These are phyloP conservation scores for Trametes pubescens DNA, from an alignment of 1,284 basidiomycete species.

Conservation along the genomic window DNA sequence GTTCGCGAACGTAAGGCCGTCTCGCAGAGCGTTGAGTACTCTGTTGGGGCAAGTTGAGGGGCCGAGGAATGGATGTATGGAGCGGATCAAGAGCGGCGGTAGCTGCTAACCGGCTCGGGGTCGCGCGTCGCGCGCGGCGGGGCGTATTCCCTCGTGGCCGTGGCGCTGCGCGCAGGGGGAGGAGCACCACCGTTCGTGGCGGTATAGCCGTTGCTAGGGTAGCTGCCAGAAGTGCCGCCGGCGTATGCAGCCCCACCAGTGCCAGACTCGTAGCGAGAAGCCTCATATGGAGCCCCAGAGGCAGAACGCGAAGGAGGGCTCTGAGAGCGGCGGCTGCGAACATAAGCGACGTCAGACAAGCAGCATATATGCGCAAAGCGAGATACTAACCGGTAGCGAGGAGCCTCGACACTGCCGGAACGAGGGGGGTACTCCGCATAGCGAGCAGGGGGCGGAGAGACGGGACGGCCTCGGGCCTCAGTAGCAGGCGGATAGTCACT, in stretches of 20 bases:
- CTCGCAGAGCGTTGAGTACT: slow-evolving; percentile 6
- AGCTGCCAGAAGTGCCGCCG: slow-evolving; percentile 46
- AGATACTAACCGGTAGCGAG: slow-evolving; percentile 61
- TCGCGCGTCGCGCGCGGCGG: slow-evolving; percentile 65
- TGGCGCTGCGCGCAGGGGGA: slow-evolving; percentile 48
- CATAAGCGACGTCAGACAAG: slow-evolving; percentile 17
- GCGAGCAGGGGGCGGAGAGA: slow-evolving; percentile 58
- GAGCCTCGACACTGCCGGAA: slow-evolving; percentile 47
- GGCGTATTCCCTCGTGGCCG: slow-evolving; percentile 61
- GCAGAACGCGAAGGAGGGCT: slow-evolving; percentile 61
- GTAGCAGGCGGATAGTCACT: slow-evolving; percentile 57
- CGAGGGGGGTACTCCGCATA: slow-evolving; percentile 67
- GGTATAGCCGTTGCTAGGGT: slow-evolving; percentile 56
- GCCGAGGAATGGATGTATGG: background rate
- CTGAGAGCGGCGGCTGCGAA: slow-evolving; percentile 71
- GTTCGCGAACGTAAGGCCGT: background rate
- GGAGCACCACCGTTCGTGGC: slow-evolving; percentile 48
- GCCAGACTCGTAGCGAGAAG: slow-evolving; percentile 48
- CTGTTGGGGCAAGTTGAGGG: slow-evolving; percentile 5
- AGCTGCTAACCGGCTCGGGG: slow-evolving; percentile 44
- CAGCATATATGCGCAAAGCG: background rate
- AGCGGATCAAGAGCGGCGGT: slow-evolving; percentile 48
- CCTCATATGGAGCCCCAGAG: slow-evolving; percentile 47
- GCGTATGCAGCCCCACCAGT: slow-evolving; percentile 60
- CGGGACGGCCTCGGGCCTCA: slow-evolving; percentile 63